Conservation (phyloP, 2,329 filamentous ascomycete genomes). For the Cladophialophora exuberans region DNA sequence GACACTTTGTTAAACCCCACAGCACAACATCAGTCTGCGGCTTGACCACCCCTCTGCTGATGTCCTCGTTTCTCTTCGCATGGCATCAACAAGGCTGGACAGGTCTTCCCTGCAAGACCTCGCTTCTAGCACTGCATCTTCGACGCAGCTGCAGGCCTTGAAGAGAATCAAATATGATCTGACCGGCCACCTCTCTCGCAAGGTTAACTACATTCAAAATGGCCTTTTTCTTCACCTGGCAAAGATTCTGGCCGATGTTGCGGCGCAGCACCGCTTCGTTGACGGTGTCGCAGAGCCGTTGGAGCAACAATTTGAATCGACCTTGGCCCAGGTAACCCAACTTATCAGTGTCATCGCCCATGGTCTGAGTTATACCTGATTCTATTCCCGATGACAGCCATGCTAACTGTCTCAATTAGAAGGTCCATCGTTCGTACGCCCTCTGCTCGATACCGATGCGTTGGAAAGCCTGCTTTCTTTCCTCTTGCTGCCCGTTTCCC, state of each 20-base stretch:
- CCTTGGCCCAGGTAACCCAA: slow-evolving; percentile 77
- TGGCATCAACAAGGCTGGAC: slow-evolving; percentile 17
- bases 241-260: slow-evolving; percentile 48
- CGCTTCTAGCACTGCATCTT: slow-evolving; percentile 2
- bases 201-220: slow-evolving; percentile 73
- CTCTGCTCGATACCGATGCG: slow-evolving; percentile 69
- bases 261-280: slow-evolving; percentile 39
- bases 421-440: slow-evolving; percentile 75
- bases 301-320: slow-evolving; percentile 65
- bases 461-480: slow-evolving; percentile 73
- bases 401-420: slow-evolving; percentile 55
- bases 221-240: slow-evolving; percentile 64
- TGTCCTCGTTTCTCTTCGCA: slow-evolving; percentile 5
- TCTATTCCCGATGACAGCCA: neutral
- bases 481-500: slow-evolving; percentile 66
- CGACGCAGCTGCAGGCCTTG: slow-evolving; percentile 54
- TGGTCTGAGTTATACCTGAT: slow-evolving; percentile 58
- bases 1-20: no score
- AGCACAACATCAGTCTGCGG: neutral
- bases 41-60: neutral
- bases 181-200: slow-evolving; percentile 83
- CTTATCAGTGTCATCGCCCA: slow-evolving; percentile 83
- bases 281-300: slow-evolving; percentile 29
- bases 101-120: slow-evolving; percentile 21
- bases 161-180: slow-evolving; percentile 84